phyloP scores from a whole-genome alignment of 1,284 basidiomycete genomes.

The Phylloporus sp. region DNA sequence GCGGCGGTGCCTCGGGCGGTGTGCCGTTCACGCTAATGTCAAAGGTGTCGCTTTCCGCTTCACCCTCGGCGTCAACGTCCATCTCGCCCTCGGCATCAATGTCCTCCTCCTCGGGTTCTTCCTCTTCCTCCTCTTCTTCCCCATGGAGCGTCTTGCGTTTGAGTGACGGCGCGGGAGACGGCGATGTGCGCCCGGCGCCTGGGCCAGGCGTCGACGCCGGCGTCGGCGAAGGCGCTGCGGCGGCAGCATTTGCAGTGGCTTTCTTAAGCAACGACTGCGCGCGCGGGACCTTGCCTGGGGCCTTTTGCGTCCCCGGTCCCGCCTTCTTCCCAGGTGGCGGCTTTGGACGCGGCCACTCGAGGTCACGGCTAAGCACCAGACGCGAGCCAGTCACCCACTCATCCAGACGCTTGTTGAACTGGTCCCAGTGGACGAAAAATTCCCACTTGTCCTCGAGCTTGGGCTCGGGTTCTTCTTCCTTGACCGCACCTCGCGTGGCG shows the following conservation, averaged over 20 bases:
- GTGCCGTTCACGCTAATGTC: slow-evolving; percentile 58
- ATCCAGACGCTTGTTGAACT: slow-evolving; percentile 98
- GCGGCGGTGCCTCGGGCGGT: slow-evolving; percentile 51
- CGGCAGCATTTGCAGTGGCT: slow-evolving; percentile 77
- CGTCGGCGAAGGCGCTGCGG: slow-evolving; percentile 58
- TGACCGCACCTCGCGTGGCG: slow-evolving; percentile 44
- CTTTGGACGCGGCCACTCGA: slow-evolving; percentile 97
- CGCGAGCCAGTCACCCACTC: slow-evolving; percentile 96
- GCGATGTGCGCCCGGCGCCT: slow-evolving; percentile 57
- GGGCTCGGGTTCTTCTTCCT: slow-evolving; percentile 56
- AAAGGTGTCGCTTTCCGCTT: slow-evolving; percentile 64
- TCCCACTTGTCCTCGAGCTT: slow-evolving; percentile 84
- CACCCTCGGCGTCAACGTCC: slow-evolving; percentile 56
- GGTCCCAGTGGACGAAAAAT: slow-evolving; percentile 97
- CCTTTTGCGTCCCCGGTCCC: slow-evolving; percentile 54
- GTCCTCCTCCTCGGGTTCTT: slow-evolving; percentile 62
- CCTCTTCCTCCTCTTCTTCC: slow-evolving; percentile 69
- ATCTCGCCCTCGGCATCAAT: slow-evolving; percentile 63
- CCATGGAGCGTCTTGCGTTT: slow-evolving; percentile 70
- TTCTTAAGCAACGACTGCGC: slow-evolving; percentile 72
- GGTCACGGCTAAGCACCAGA: slow-evolving; percentile 83
- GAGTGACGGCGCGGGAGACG: slow-evolving; percentile 61
- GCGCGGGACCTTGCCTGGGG: slow-evolving; percentile 67
- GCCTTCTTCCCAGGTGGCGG: slow-evolving; percentile 64
- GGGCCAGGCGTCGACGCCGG: slow-evolving; percentile 58